Evolutionary conservation across 768 basidiomycete genomes (phyloP), one percentile per base, ranked within the genome.

Genomic region (Clavaria fumosa): DNA sequence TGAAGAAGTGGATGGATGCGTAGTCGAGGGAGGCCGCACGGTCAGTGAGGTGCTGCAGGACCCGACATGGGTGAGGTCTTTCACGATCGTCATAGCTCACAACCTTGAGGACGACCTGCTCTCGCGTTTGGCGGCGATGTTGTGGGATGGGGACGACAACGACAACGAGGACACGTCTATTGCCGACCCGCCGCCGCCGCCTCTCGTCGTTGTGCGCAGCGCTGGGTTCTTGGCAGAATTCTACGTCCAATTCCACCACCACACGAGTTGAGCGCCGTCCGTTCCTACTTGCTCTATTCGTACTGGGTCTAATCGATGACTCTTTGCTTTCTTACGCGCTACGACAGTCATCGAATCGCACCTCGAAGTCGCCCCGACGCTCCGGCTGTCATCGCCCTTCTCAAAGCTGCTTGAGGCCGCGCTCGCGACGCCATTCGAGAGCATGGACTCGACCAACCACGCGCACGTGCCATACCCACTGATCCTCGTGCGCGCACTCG

Each of bases 181-280:
- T n/a, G 54, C 60, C 17, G 66, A 75, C 40, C 53, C 57, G n/a
- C 61, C 59, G 19, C 60, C 60, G 24, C 70, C 78, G 10, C 71
- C 83, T 3, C 67, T 97, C 34, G 70, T 95, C 10, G 66, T 77
- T 17, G 75, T 95, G 20, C 68, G 79, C 43, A 84, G 79, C 9
- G 78, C 84, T 12, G 95, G 95, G 1, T 96, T 97, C 56, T 61
- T 93, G 3, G 86, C 85, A 15, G 78, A 86, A 43, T 77, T 97
- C 42, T 78, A 74, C 43, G 74, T 89, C 34, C 95, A 97, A 52
- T 83, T 82, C 45, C 75, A 81, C 44, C 88, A 93, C 50, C 84
- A 93, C 51, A 69, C 75, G 42, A 69, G 85, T 91, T n/a, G n/a
- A n/a, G n/a, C n/a, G n/a, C n/a, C n/a, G n/a, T n/a, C n/a, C n/a